These are phyloP conservation scores for Xylaria scruposa DNA, from an alignment of 495 filamentous ascomycete genomes.

Conservation along the genomic window DNA sequence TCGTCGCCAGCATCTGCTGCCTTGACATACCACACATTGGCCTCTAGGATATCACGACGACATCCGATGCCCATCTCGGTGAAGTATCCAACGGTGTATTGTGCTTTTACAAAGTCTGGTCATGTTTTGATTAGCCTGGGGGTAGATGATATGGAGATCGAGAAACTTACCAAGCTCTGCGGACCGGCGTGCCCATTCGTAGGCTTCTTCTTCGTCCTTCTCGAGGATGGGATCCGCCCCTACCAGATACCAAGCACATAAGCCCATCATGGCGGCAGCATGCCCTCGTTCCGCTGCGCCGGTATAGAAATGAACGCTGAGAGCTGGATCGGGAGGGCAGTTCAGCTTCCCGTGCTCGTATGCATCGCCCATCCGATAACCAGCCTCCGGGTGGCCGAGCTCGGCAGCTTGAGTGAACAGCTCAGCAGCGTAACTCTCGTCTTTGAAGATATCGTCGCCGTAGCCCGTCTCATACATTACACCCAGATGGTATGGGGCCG, in stretches of 20 bases:
- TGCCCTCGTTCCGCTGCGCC: slow-evolving; percentile 84
- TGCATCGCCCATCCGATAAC: slow-evolving; percentile 88
- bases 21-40: slow-evolving; percentile 98
- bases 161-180: slow-evolving; percentile 76
- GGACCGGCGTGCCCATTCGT: slow-evolving; percentile 90
- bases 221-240: slow-evolving; percentile 92
- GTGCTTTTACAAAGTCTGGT: slow-evolving; percentile 84
- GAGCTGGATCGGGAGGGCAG: slow-evolving; percentile 87
- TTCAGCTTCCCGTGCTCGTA: slow-evolving; percentile 91
- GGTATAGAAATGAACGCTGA: slow-evolving; percentile 98
- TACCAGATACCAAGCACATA: slow-evolving; percentile 98
- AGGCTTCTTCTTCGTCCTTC: slow-evolving; percentile 94
- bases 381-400: slow-evolving; percentile 84
- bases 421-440: slow-evolving; percentile 89
- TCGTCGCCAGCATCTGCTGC: slow-evolving; percentile 93
- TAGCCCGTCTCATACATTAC: slow-evolving; percentile 86
- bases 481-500: slow-evolving; percentile 89
- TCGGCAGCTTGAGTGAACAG: slow-evolving; percentile 94
- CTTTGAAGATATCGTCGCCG: slow-evolving; percentile 90
- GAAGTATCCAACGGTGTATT: slow-evolving; percentile 97
- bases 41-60: slow-evolving; percentile 88
- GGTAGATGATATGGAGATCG: not conserved
- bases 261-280: slow-evolving; percentile 94
- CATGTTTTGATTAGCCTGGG: slow-evolving; percentile 27
- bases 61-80: slow-evolving; percentile 98